Evolutionary conservation across 495 filamentous ascomycete genomes (phyloP).

Genomic region (Cladorrhinum samala): DNA sequence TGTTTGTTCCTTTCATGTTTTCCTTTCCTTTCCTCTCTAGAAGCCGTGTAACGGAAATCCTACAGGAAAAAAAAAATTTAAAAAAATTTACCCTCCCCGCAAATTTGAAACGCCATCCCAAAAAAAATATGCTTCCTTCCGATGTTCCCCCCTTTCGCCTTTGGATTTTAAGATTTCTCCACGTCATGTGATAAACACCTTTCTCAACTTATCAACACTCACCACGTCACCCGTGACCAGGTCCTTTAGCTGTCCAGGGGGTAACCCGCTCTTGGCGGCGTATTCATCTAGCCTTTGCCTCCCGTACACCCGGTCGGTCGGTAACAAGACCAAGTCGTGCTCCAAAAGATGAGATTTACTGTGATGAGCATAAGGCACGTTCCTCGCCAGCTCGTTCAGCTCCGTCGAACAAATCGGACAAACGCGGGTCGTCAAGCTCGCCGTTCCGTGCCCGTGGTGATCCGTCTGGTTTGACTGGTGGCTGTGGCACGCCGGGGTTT

Average conservation of each 20-base stretch:
- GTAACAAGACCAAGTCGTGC: constrained; percentile 75
- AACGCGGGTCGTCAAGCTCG: constrained; percentile 43
- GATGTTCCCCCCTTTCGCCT: background rate
- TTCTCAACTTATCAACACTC: constrained; percentile 57
- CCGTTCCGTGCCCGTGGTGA: constrained; percentile 25
- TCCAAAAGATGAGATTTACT: constrained; percentile 81
- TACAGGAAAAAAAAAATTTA: no score
- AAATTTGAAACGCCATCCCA: no score
- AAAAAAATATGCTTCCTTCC: background rate
- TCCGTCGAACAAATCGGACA: constrained; percentile 96
- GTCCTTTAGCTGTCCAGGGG: constrained; percentile 68
- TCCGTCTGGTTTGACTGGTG: constrained; percentile 25
- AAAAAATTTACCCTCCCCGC: no score
- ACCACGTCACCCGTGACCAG: constrained; percentile 69
- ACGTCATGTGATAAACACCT: constrained; percentile 68
- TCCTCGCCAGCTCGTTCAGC: constrained; percentile 80
- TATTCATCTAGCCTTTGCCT: constrained; percentile 65
- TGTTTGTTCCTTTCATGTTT: no score
- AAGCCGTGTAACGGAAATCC: no score
- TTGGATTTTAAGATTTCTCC: background rate
- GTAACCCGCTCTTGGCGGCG: constrained; percentile 64
- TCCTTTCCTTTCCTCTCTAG: no score
- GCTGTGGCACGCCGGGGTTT: constrained; percentile 91
- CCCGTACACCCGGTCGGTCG: constrained; percentile 83
- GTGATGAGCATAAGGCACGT: constrained; percentile 90